These are phyloP conservation scores for Cutaneotrichosporon spelunceum DNA, from an alignment of 1,284 basidiomycete species.

Conservation along the genomic window DNA sequence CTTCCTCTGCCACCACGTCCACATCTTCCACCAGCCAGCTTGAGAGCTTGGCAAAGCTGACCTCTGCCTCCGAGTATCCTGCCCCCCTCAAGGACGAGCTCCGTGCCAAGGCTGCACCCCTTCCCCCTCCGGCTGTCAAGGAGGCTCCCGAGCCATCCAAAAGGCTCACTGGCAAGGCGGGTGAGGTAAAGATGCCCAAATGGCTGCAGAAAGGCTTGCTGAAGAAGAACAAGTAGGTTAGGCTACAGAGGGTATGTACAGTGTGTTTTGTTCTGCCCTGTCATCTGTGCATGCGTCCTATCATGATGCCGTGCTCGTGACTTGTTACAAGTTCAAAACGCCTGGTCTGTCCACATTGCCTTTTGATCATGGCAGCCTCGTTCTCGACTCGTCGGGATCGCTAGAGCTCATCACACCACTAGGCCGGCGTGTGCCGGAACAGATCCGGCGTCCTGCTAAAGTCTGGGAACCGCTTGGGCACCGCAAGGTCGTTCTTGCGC, in stretches of 20 bases:
- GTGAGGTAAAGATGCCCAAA: conserved; percentile 18
- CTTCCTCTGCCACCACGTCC: background rate
- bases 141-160: conserved; percentile 27
- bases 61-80: conserved; percentile 33
- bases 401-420: background rate
- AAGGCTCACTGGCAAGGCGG: conserved; percentile 37
- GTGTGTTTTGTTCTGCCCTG: background rate
- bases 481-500: background rate
- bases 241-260: background rate
- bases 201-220: conserved; percentile 47
- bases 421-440: background rate
- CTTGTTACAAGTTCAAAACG: background rate
- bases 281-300: background rate
- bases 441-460: conserved; percentile 6
- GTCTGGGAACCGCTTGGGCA: background rate
- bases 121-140: conserved; percentile 34
- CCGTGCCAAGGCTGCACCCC: conserved; percentile 38
- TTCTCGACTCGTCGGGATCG: too few relatives aligned
- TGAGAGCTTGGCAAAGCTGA: background rate
- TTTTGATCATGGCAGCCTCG: background rate
- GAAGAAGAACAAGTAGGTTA: conserved; percentile 43
- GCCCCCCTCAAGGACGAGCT: conserved; percentile 46
- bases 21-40: background rate
- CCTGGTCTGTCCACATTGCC: too few relatives aligned
- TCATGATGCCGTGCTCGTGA: background rate